Base-by-base conservation (phyloP, 768 basidiomycete species). In the Podaxis sp. region DNA sequence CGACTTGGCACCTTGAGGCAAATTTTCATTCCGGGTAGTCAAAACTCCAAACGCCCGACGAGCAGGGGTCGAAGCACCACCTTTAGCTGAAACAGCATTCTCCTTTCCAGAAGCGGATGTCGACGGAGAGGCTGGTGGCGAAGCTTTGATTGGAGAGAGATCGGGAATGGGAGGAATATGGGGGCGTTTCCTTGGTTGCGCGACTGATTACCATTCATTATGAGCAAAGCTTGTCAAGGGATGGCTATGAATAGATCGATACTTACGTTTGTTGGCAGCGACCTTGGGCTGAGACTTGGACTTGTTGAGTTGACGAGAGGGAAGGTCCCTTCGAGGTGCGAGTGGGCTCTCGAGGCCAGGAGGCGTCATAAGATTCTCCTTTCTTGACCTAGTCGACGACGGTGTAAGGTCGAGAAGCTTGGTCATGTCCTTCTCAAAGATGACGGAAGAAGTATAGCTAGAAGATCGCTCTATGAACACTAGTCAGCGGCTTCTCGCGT, bases 121-220 rank as follows among this genome's bases (percentile, higher is more conserved):
- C 17, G 73, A 62, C 7, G 81, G 80, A 10, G 82, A 77, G 6
- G 70, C 62, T 5, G 74, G 77, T n/a, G 82, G 82, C 8, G 83
- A 84, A n/a, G 77, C 82, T 67, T 82, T 82, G 73, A 84, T 80
- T 2, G 84, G 82, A 2, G 83, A 82, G 28, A 84, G 73, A 61
- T 81, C 80, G 30, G 68, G 67, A 41, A 75, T 59, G 15, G 74
- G 73, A 0, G 74, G 72, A 0, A 69, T 73, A 12, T 72, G 73
- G 11, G 66, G 71, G 24, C 80, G 80, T 65, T 78, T 83, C 62
- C 77, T 74, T 15, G 76, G 70, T 60, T 74, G 75, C 24, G 70
- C 72, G 69, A 70, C 61, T 62, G 46, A 37, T 62, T 49, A 48
- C 10, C 61, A n/a, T 56, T 56, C 48, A 30, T 26, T 30, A 37